These are phyloP conservation scores for Scleroderma bovista DNA, from an alignment of 768 basidiomycete genomes.

Conservation along the genomic window DNA sequence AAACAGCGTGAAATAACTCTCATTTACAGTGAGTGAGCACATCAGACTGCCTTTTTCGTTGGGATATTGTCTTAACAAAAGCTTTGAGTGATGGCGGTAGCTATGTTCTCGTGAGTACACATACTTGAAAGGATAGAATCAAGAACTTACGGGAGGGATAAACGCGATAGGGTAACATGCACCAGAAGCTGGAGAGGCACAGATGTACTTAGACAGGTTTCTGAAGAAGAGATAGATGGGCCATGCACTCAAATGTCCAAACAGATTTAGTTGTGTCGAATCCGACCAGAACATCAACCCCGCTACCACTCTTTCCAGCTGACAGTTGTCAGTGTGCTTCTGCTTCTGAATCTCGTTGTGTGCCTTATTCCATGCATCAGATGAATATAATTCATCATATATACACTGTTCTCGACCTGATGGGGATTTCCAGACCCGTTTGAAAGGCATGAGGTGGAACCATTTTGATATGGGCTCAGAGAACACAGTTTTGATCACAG, in stretches of 20 bases:
- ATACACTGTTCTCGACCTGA: constrained; percentile 7
- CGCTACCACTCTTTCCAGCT: constrained; percentile 12
- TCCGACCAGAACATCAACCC: constrained; percentile 19
- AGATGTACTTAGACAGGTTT: constrained; percentile 18
- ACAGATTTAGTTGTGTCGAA: constrained; percentile 10
- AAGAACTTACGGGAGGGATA: constrained; percentile 11
- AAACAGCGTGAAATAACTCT: constrained; percentile 16
- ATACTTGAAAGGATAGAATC: neutral
- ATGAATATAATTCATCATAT: constrained; percentile 21
- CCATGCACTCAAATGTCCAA: constrained; percentile 15
- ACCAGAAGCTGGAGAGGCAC: neutral
- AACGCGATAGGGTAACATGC: constrained; percentile 19
- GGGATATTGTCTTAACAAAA: too few relatives aligned
- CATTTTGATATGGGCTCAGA: constrained; percentile 1
- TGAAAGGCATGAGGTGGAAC: constrained; percentile 25
- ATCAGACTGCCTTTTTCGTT: neutral
- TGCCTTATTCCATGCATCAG: constrained; percentile 15
- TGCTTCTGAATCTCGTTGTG: constrained; percentile 20
- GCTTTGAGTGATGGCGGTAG: neutral
- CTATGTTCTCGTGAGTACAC: neutral
- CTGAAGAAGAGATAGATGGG: constrained; percentile 18
- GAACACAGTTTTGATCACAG: constrained; percentile 8
- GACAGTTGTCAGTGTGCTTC: constrained; percentile 2
- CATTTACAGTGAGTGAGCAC: constrained; percentile 9
- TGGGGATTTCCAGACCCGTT: constrained; percentile 13